Evolutionary conservation across 805 yeast genomes (phyloP).

Genomic region (Cyberlindnera misumaiensis): DNA sequence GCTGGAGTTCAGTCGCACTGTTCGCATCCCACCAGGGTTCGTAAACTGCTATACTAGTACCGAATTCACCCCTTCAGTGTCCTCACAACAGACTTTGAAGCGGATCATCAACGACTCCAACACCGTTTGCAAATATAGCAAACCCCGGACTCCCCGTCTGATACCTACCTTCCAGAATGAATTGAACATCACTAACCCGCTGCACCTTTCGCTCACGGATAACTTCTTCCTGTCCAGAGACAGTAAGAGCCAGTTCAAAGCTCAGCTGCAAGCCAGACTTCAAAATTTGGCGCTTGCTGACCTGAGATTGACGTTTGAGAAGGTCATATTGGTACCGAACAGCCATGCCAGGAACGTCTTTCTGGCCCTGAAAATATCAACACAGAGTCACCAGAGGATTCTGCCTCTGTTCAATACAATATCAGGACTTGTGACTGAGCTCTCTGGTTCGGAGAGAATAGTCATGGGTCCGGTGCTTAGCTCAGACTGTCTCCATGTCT

Average conservation of each 20-base stretch:
- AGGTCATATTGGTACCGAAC: constrained; percentile 7
- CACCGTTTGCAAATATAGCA: constrained; percentile 10
- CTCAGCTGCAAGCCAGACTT: neutral
- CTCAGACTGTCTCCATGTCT: constrained; percentile 11
- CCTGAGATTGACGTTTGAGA: constrained; percentile 5
- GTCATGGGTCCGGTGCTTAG: constrained; percentile 5
- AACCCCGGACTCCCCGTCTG: constrained; percentile 4
- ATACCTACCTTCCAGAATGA: constrained; percentile 5
- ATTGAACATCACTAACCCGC: constrained; percentile 3
- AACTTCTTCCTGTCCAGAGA: constrained; percentile 8
- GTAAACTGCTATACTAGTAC: constrained; percentile 6
- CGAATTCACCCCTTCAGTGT: constrained; percentile 5
- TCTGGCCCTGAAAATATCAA: constrained; percentile 6
- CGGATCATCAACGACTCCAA: constrained; percentile 2
- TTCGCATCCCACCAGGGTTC: constrained; percentile 3
- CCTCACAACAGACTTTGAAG: constrained; percentile 1
- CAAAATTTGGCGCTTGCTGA: neutral
- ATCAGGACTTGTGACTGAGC: neutral
- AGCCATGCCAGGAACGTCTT: constrained; percentile 2
- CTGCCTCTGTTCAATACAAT: constrained; percentile 6
- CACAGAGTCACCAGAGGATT: constrained; percentile 2
- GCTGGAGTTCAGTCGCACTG: neutral
- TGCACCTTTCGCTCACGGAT: constrained; percentile 13
- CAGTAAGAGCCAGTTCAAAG: constrained; percentile 2
- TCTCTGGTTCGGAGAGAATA: constrained; percentile 1